Conservation (phyloP, 768 basidiomycete genomes). For the Tricholoma flavovirens region DNA sequence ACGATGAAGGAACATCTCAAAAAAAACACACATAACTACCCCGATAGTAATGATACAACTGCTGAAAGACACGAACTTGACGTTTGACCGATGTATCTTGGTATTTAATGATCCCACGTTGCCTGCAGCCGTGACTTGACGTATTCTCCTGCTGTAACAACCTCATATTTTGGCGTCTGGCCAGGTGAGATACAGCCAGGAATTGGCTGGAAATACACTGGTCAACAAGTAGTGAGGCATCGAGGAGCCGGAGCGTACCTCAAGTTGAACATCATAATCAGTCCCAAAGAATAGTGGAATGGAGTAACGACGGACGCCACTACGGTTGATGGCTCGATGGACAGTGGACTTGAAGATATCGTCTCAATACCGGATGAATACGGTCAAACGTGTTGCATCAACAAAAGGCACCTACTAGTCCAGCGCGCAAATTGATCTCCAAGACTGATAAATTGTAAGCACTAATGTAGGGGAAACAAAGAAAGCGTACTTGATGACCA, state of each 20-base stretch:
- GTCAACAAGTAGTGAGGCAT: background rate
- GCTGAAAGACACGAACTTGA: background rate
- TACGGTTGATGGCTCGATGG: slow-evolving; percentile 79
- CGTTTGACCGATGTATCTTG: background rate
- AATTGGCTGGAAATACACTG: slow-evolving; percentile 36
- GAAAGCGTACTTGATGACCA: slow-evolving; percentile 73
- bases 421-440: slow-evolving; percentile 87
- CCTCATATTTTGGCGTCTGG: slow-evolving; percentile 54
- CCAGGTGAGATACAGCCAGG: slow-evolving; percentile 42
- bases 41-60: background rate
- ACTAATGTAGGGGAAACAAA: background rate
- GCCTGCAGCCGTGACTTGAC: slow-evolving; percentile 68
- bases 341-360: slow-evolving; percentile 88
- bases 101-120: slow-evolving; percentile 38
- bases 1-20: slow-evolving; percentile 34
- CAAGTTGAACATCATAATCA: slow-evolving; percentile 77
- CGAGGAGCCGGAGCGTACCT: slow-evolving; percentile 39
- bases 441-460: slow-evolving; percentile 31
- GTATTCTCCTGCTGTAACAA: slow-evolving; percentile 78
- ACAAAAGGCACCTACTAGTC: slow-evolving; percentile 59
- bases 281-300: slow-evolving; percentile 90
- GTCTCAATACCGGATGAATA: slow-evolving; percentile 38
- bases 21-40: background rate
- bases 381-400: background rate
- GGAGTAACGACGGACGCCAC: slow-evolving; percentile 67